Evolutionary conservation across 1,284 basidiomycete genomes (phyloP).

Genomic region (Fomitopsis betulina): DNA sequence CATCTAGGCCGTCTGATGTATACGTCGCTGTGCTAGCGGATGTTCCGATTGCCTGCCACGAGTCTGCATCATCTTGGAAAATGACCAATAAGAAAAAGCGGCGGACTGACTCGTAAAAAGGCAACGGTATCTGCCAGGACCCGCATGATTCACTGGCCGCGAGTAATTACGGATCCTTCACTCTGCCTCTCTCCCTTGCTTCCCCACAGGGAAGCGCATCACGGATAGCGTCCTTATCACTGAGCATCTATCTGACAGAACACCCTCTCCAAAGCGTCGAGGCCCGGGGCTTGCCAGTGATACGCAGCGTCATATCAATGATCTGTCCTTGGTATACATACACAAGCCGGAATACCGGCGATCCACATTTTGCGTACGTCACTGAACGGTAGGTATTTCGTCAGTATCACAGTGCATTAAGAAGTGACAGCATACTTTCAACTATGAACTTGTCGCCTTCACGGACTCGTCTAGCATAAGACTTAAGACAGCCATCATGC

Average conservation of each 20-base stretch:
- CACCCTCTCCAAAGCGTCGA: neutral
- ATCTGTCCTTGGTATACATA: no score
- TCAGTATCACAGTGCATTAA: neutral
- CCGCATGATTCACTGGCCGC: neutral
- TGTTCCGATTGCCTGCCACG: no score
- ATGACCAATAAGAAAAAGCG: no score
- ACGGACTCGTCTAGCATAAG: neutral
- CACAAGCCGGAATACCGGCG: no score
- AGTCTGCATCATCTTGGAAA: no score
- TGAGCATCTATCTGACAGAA: neutral
- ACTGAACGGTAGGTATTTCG: neutral
- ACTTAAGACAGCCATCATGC: neutral
- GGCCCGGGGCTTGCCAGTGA: neutral
- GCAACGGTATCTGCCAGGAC: neutral
- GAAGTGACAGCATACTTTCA: neutral
- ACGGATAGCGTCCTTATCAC: neutral
- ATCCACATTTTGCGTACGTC: no score
- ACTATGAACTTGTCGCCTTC: neutral
- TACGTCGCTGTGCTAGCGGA: no score
- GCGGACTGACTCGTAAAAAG: no score
- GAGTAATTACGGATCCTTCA: neutral
- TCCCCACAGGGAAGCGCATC: neutral
- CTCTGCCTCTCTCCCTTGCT: neutral
- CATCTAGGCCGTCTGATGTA: no score
- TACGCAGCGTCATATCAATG: neutral